These are phyloP conservation scores for Ilyonectria destructans DNA, from an alignment of 2,329 filamentous ascomycete species.

Conservation along the genomic window DNA sequence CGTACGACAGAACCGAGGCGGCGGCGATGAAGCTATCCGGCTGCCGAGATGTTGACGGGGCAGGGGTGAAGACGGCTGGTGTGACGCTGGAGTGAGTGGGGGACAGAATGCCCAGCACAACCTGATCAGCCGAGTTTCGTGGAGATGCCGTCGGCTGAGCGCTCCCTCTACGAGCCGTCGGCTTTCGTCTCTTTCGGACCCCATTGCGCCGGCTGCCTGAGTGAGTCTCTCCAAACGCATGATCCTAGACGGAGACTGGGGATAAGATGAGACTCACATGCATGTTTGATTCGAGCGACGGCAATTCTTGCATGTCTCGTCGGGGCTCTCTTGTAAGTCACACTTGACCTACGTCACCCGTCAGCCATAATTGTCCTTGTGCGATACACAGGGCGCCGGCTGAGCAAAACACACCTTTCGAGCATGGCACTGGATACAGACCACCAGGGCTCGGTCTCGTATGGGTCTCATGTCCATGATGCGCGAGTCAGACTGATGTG, in stretches of 20 bases:
- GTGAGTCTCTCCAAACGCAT: neutral
- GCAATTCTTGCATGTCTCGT: constrained; percentile 20
- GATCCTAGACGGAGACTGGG: neutral
- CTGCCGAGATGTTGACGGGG: neutral
- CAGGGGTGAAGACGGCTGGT: neutral
- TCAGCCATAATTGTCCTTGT: neutral
- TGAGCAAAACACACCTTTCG: constrained; percentile 9
- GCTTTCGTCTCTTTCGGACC: constrained; percentile 16
- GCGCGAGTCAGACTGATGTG: no score
- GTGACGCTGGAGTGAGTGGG: neutral
- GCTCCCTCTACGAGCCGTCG: neutral
- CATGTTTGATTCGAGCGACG: constrained; percentile 12
- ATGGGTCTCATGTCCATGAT: constrained; percentile 1
- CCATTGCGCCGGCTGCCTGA: constrained; percentile 18
- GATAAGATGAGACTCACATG: constrained; percentile 16
- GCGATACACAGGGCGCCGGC: neutral
- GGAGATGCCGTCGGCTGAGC: neutral
- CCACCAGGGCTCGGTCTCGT: constrained; percentile 24
- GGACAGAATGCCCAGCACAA: neutral
- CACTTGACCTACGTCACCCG: constrained; percentile 22
- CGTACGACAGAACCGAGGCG: constrained; percentile 10
- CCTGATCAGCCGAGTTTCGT: neutral
- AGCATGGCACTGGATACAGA: constrained; percentile 26
- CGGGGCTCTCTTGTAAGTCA: constrained; percentile 23
- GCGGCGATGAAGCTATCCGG: neutral